Base-by-base conservation (phyloP, 2,329 filamentous ascomycete genomes). In the Hymenoscyphus salicellus region DNA sequence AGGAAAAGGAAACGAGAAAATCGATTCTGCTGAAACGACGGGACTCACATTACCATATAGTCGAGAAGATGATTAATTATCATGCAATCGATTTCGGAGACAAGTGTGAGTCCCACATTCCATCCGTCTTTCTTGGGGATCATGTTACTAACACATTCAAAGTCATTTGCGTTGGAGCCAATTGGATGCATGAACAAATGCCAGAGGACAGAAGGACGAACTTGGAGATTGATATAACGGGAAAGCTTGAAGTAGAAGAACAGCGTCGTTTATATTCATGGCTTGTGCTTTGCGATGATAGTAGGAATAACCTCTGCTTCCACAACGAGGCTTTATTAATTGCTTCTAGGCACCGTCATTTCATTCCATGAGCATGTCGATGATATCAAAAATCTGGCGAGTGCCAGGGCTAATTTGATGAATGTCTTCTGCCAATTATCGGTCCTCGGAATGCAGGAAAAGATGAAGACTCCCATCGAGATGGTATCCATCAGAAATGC, bases 11-110 rank as follows among this genome's bases (percentile, higher is more conserved):
- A 49, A 49, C n/a, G 43, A 43, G n/a, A 3, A 60, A 60, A 55
- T n/a, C 46, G 16, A 5, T 60, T 55, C 16, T 17, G 28, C 28
- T 41, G 30, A 41, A 30, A 20, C 26, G 4, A 17, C 57, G 58
- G 16, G 63, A 69, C 52, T 79, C 64, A 70, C 77, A 67, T 70
- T 82, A 66, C 78, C 78, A 66, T 59, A 85, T 92, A 52, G 84
- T 89, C 5, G 83, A 90, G 67, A 84, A 88, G 62, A 88, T 91
- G n/a, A 89, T 89, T 80, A 89, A 92, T 74, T 93, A 90, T 75
- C 88, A 87, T 16, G 89, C 89, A 0, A 84, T 91, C 16, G 90
- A 93, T 71, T 84, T 88, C 74, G 89, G 89, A 0, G 78, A 81
- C 17, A 82, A 81, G 74, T 91, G 89, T 86, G 78, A 71, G 80